Base-by-base conservation (phyloP, 2,329 filamentous ascomycete genomes). In the Calonectria multiphialidica region DNA sequence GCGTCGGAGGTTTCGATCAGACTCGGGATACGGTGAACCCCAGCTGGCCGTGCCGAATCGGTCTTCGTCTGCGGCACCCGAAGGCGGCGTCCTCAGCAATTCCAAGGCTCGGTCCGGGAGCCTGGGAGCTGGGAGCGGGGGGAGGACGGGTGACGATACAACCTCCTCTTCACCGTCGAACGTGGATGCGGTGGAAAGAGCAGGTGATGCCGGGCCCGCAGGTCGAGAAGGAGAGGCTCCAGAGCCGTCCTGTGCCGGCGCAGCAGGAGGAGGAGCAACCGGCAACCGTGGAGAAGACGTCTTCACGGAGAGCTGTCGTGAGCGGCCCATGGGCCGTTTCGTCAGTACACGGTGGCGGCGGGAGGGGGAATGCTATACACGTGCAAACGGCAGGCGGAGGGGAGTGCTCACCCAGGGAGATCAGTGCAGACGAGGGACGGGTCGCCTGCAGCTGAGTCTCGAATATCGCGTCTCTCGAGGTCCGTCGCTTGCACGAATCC, bases 11-110 rank as follows among this genome's bases (percentile, higher is more conserved):
- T 88, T 83, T 77, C 82, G 83, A 70, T 90, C 93, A 45, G 93
- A 89, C 73, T 89, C 89, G 68, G 94, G 92, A 84, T 98, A 98
- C 25, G 96, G 96, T 66, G 95, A 98, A 69, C 96, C 96, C 95
- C 96, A 98, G 82, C 93, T 96, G 61, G 95, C 93, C 57, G 95
- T 97, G 72, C 88, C 88, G 82, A 90, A 91, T 70, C 83, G 84
- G 49, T 79, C 80, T 63, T 86, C 85, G 75, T 84, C 83, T 62
- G 66, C 62, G 28, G 67, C 50, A 74, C 73, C 75, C 59, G 77
- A 75, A 76, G 87, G 86, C 53, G 90, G 88, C n/a, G 88, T 90
- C 80, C 88, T 86, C 79, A 92, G 82, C 71, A 91, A 82, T 70
- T 88, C 87, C 75, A 87, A 84, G 45, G 89, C 88, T 74, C 89